Evolutionary conservation across 2,329 filamentous ascomycete species (phyloP).

Genomic region (Byssoonygena ceratinophila): DNA sequence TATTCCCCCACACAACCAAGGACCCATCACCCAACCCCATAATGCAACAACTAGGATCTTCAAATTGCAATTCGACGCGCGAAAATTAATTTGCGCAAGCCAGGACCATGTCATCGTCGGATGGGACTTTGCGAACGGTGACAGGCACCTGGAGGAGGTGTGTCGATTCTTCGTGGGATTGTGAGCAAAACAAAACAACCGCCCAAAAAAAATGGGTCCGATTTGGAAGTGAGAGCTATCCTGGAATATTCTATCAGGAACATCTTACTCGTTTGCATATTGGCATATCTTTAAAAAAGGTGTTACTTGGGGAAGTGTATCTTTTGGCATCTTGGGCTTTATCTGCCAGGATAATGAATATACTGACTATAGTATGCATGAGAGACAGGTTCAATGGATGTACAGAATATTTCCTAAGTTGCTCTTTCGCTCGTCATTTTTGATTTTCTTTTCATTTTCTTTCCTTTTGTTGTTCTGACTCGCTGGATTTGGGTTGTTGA

Average conservation of each 20-base stretch:
- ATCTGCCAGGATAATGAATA: neutral
- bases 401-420: neutral
- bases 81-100: slow-evolving; percentile 87
- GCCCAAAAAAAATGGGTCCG: no score
- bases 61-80: slow-evolving; percentile 91
- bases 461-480: neutral
- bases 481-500: no score
- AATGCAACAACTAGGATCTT: slow-evolving; percentile 58
- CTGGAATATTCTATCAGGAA: no score
- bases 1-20: neutral
- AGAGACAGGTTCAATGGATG: neutral
- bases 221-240: no score
- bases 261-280: no score
- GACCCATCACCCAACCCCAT: neutral
- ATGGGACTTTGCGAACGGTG: slow-evolving; percentile 92
- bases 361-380: neutral
- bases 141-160: slow-evolving; percentile 67
- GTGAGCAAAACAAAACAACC: slow-evolving; percentile 16
- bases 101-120: slow-evolving; percentile 87
- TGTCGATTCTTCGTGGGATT: slow-evolving; percentile 60
- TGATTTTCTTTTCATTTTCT: neutral
- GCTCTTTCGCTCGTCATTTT: neutral
- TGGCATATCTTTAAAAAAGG: no score
- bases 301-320: no score
- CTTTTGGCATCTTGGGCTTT: no score